phyloP scores from a whole-genome alignment of 2,329 filamentous ascomycete genomes.

The Cryphonectria carpinicola region DNA sequence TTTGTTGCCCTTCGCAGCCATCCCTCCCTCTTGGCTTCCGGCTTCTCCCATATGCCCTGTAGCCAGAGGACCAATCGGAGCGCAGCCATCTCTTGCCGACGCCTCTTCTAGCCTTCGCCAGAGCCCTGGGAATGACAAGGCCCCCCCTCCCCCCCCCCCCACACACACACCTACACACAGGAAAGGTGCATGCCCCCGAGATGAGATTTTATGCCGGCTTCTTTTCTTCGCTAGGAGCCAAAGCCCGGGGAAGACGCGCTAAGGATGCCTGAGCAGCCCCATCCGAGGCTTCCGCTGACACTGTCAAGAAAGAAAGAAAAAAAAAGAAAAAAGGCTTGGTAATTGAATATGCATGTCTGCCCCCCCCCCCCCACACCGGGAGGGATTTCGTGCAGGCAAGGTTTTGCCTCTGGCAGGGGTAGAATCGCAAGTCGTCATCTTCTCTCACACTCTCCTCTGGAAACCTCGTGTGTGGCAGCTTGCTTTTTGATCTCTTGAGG shows the following conservation, averaged over 20 bases:
- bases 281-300: slow-evolving; percentile 23
- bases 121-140: background rate
- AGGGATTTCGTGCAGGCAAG: background rate
- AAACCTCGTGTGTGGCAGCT: slow-evolving; percentile 16
- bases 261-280: background rate
- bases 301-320: background rate
- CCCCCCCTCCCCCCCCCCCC: too few species aligned
- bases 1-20: background rate
- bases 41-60: slow-evolving; percentile 28
- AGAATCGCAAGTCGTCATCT: background rate
- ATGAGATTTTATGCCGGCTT: slow-evolving; percentile 22
- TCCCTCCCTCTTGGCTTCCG: slow-evolving; percentile 21
- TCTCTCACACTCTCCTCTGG: background rate
- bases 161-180: background rate
- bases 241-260: slow-evolving; percentile 15
- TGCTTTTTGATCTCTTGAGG: background rate
- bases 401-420: background rate
- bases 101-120: background rate
- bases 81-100: slow-evolving; percentile 5
- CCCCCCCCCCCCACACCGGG: background rate
- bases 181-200: background rate
- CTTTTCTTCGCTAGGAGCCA: slow-evolving; percentile 24
- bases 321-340: background rate
- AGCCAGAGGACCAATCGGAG: slow-evolving; percentile 21
- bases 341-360: background rate